Evolutionary conservation across 1,139 yeast genomes (phyloP).

Genomic region (Blastobotrys apis): DNA sequence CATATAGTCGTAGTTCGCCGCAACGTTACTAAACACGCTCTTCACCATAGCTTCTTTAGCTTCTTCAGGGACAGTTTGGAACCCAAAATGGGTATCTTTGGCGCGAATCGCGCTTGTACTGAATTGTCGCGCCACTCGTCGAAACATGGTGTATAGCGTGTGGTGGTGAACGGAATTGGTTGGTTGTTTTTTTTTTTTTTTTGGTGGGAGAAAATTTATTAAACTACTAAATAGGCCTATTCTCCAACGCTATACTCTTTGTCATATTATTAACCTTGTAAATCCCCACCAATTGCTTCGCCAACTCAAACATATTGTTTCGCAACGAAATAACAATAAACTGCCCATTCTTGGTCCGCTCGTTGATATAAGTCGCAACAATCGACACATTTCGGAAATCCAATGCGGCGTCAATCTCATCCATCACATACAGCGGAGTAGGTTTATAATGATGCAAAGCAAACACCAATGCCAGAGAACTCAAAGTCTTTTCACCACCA

Average conservation of each 20-base stretch:
- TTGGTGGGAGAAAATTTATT: too few species aligned
- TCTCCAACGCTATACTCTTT: conserved; percentile 70
- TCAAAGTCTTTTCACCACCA: conserved; percentile 96
- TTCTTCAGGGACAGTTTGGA: conserved; percentile 70
- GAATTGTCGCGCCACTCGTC: conserved; percentile 3
- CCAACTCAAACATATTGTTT: conserved; percentile 96
- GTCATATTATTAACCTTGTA: conserved; percentile 93
- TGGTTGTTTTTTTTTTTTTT: too few species aligned
- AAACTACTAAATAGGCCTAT: conserved; percentile 43
- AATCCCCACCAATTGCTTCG: conserved; percentile 90
- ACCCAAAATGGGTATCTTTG: conserved; percentile 74
- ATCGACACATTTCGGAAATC: conserved; percentile 96
- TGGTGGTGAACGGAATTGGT: not conserved
- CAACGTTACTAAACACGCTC: conserved; percentile 90
- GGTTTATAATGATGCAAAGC: conserved; percentile 96
- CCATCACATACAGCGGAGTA: conserved; percentile 97
- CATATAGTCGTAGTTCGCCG: conserved; percentile 91
- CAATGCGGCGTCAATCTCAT: conserved; percentile 97
- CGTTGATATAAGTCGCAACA: conserved; percentile 95
- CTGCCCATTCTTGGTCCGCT: conserved; percentile 93
- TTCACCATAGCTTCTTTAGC: conserved; percentile 83
- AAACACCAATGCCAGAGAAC: conserved; percentile 92
- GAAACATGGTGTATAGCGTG: not conserved
- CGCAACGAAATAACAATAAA: conserved; percentile 92
- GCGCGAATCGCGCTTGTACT: conserved; percentile 1